phyloP scores from a whole-genome alignment of 345 rosid genomes.

The Eucalyptus sp. region DNA sequence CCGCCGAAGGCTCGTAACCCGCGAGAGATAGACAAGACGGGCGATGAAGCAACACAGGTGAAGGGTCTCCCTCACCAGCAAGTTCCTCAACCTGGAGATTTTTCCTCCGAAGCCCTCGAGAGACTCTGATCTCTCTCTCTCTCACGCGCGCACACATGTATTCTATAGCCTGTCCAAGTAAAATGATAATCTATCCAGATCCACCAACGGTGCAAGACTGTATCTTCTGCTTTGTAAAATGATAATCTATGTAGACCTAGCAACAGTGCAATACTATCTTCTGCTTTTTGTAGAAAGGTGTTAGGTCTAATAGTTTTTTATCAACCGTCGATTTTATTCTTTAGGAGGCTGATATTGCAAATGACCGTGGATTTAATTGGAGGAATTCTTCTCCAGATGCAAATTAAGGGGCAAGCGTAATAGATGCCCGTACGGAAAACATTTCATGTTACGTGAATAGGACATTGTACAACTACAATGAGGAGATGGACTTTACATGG shows the following conservation, averaged over 20 bases:
- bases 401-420: background rate
- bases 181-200: background rate
- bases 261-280: background rate
- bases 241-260: background rate
- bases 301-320: background rate
- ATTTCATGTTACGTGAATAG: background rate
- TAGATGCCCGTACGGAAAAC: background rate
- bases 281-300: background rate
- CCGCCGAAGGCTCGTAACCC: background rate
- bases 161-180: background rate
- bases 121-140: background rate
- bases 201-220: no score
- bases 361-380: background rate
- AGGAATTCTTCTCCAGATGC: background rate
- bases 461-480: background rate
- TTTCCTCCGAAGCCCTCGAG: conserved; percentile 15
- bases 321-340: background rate
- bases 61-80: conserved; percentile 14
- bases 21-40: background rate
- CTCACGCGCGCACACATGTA: background rate
- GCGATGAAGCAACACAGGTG: background rate
- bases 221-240: background rate
- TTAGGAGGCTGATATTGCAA: background rate
- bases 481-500: background rate
- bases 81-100: conserved; percentile 23